Conservation (phyloP, 1,139 yeast genomes). For the Saccharomyces hybrid region DNA sequence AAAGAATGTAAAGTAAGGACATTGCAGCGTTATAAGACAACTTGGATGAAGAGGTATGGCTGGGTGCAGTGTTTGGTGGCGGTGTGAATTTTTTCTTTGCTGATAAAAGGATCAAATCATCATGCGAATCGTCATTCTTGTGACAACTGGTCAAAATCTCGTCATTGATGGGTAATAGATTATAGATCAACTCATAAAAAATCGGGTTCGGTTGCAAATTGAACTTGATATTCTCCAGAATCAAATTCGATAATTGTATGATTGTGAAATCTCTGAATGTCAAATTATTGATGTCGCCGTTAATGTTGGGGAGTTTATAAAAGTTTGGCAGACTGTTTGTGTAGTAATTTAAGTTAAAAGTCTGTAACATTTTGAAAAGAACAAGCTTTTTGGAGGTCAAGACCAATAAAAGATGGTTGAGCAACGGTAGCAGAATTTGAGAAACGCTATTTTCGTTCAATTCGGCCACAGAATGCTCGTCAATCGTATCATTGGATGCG, state of each 20-base stretch:
- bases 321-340: constrained; percentile 42
- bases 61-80: not conserved
- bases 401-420: constrained; percentile 53
- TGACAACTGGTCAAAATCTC: constrained; percentile 9
- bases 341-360: constrained; percentile 36
- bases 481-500: not conserved
- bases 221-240: constrained; percentile 33
- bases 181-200: constrained; percentile 50
- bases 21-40: constrained; percentile 55
- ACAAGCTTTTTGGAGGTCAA: constrained; percentile 46
- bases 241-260: constrained; percentile 41
- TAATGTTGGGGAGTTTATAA: constrained; percentile 32
- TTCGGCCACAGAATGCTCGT: not conserved
- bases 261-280: constrained; percentile 59
- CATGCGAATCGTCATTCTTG: constrained; percentile 29
- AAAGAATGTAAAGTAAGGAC: constrained; percentile 47
- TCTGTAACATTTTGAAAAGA: constrained; percentile 36
- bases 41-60: constrained; percentile 26
- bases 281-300: constrained; percentile 22
- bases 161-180: constrained; percentile 44
- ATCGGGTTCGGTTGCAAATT: constrained; percentile 37
- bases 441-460: not conserved
- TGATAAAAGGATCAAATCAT: constrained; percentile 20
- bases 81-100: constrained; percentile 22
- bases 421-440: constrained; percentile 45